Conservation (phyloP, 2,329 filamentous ascomycete species). For the Coniochaeta pulveracea region DNA sequence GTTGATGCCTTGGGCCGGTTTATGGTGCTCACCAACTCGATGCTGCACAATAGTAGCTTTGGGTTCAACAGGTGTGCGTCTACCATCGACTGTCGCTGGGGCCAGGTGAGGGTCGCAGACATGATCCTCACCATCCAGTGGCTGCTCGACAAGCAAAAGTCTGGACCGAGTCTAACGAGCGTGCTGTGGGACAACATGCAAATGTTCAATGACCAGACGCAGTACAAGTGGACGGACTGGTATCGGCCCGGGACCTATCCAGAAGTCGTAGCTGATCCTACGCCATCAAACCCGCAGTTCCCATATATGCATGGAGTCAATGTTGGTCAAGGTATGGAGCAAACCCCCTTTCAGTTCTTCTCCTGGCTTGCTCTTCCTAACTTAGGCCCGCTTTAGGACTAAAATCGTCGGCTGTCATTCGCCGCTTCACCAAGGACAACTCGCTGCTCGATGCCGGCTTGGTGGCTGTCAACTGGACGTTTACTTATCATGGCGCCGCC, state of each 20-base stretch:
- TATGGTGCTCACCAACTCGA: constrained; percentile 9
- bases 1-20: constrained; percentile 10
- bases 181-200: constrained; percentile 18
- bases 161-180: constrained; percentile 6
- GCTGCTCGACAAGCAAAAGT: constrained; percentile 18
- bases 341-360: background rate
- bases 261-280: constrained; percentile 21
- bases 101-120: constrained; percentile 11
- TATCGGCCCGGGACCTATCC: constrained; percentile 24
- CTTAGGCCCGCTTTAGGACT: constrained; percentile 18
- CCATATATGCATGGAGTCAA: constrained; percentile 35
- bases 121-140: constrained; percentile 16
- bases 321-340: constrained; percentile 24
- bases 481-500: constrained; percentile 32
- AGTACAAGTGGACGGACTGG: constrained; percentile 26
- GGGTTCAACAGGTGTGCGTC: constrained; percentile 9
- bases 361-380: background rate
- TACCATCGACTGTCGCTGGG: constrained; percentile 11
- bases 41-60: constrained; percentile 11
- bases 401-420: constrained; percentile 30
- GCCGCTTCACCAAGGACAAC: constrained; percentile 31
- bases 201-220: constrained; percentile 14
- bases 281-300: constrained; percentile 21
- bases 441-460: constrained; percentile 24
- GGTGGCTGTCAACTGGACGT: constrained; percentile 33